phyloP scores from a whole-genome alignment of 306 rosid genomes.

The Ammopiptanthus mongolicus region DNA sequence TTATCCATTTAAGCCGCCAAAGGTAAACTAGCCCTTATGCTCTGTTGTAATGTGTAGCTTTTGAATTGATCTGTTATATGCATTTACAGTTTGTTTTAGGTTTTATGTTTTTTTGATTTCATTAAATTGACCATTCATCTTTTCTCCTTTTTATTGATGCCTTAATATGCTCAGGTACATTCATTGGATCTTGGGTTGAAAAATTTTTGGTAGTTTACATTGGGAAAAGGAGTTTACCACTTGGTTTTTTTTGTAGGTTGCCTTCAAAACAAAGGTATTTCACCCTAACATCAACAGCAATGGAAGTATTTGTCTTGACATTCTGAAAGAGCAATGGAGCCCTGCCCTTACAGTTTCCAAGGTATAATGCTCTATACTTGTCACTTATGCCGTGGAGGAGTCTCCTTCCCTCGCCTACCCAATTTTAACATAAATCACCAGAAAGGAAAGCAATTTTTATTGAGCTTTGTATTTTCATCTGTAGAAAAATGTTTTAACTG shows the following conservation, averaged over 20 bases:
- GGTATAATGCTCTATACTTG: not conserved
- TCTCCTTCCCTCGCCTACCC: not conserved
- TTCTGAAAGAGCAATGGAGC: slow-evolving; percentile 43
- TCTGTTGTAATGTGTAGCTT: not conserved
- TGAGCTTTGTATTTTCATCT: not conserved
- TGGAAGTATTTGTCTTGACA: slow-evolving; percentile 54
- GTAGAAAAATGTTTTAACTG: not conserved
- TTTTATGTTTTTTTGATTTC: not conserved
- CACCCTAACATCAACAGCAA: slow-evolving; percentile 60
- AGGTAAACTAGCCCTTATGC: slow-evolving; percentile 30
- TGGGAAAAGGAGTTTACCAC: not conserved
- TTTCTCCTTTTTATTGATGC: not conserved
- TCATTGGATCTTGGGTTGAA: not conserved
- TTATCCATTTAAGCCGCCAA: slow-evolving; percentile 59
- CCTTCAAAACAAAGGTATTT: slow-evolving; percentile 50
- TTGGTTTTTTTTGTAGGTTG: slow-evolving; percentile 32
- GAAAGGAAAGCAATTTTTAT: not conserved
- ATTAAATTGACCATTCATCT: not conserved
- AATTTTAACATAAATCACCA: not conserved
- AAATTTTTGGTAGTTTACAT: not conserved
- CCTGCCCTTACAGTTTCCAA: slow-evolving; percentile 41
- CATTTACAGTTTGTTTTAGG: not conserved
- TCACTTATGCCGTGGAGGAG: not conserved
- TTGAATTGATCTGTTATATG: not conserved
- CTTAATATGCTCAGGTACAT: not conserved